These are phyloP conservation scores for Wickerhamomyces canadensis DNA, from an alignment of 805 yeast genomes.

Conservation along the genomic window DNA sequence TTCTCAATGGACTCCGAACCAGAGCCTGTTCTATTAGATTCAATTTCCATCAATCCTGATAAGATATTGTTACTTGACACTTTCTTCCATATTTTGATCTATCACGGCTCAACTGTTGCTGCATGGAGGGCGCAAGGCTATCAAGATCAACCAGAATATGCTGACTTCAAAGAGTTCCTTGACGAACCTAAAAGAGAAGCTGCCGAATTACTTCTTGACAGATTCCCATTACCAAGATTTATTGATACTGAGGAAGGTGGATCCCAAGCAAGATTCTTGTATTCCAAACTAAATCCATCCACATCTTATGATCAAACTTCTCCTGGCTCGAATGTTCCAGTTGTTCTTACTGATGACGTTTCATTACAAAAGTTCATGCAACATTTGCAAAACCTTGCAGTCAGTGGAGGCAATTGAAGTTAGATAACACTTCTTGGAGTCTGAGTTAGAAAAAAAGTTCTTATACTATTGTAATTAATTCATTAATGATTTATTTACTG, in stretches of 20 bases:
- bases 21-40: constrained; percentile 58
- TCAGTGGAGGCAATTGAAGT: constrained; percentile 7
- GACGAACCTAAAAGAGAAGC: constrained; percentile 63
- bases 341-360: constrained; percentile 54
- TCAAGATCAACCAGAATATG: constrained; percentile 56
- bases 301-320: constrained; percentile 42
- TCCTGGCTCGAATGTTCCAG: constrained; percentile 33
- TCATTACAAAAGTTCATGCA: constrained; percentile 49
- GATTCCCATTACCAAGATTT: constrained; percentile 69
- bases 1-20: constrained; percentile 48
- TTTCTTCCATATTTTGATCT: constrained; percentile 62
- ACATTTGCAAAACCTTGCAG: neutral
- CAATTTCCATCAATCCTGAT: constrained; percentile 52
- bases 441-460: neutral
- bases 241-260: constrained; percentile 75
- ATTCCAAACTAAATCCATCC: constrained; percentile 66
- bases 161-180: constrained; percentile 51
- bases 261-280: constrained; percentile 66
- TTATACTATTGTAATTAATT: no score
- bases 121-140: constrained; percentile 63
- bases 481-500: no score
- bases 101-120: constrained; percentile 61
- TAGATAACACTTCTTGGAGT: neutral
- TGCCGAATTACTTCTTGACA: constrained; percentile 54
- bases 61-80: constrained; percentile 58